phyloP scores from a whole-genome alignment of 371 early-diverging fungal genomes.

The Rhizopus microsporus region DNA sequence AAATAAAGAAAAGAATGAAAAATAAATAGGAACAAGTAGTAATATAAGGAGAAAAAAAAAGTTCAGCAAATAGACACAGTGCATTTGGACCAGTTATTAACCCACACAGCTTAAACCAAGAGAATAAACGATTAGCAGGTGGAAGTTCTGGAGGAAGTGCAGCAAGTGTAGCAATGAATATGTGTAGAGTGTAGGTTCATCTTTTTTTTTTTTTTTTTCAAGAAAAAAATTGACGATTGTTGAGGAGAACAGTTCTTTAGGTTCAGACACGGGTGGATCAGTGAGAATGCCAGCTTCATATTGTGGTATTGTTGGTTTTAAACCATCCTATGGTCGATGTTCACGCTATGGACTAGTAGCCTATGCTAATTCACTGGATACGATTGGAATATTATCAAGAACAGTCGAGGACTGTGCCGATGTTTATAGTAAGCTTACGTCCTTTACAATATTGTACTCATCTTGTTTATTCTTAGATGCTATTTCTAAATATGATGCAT shows the following conservation, averaged over 20 bases:
- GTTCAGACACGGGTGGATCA: slow-evolving; percentile 96
- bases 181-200: slow-evolving; percentile 70
- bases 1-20: slow-evolving; percentile 3
- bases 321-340: slow-evolving; percentile 87
- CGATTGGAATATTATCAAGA: slow-evolving; percentile 79
- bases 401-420: slow-evolving; percentile 55
- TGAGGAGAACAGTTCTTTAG: slow-evolving; percentile 62
- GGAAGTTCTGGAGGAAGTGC: slow-evolving; percentile 95
- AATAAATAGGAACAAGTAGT: neutral
- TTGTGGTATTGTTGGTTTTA: slow-evolving; percentile 92
- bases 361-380: slow-evolving; percentile 89
- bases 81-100: slow-evolving; percentile 54
- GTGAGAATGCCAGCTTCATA: slow-evolving; percentile 92
- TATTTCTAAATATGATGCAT: slow-evolving; percentile 56
- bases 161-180: slow-evolving; percentile 82
- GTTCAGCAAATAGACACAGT: slow-evolving; percentile 58
- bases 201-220: slow-evolving; percentile 5
- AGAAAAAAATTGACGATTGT: too few species aligned
- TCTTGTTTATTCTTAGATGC: slow-evolving; percentile 39
- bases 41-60: slow-evolving; percentile 6
- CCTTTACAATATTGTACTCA: neutral
- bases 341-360: slow-evolving; percentile 88
- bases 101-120: slow-evolving; percentile 32
- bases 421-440: slow-evolving; percentile 51
- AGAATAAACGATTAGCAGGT: slow-evolving; percentile 64